Conservation (phyloP, 768 basidiomycete genomes). For the Hirschioporus abietinus region DNA sequence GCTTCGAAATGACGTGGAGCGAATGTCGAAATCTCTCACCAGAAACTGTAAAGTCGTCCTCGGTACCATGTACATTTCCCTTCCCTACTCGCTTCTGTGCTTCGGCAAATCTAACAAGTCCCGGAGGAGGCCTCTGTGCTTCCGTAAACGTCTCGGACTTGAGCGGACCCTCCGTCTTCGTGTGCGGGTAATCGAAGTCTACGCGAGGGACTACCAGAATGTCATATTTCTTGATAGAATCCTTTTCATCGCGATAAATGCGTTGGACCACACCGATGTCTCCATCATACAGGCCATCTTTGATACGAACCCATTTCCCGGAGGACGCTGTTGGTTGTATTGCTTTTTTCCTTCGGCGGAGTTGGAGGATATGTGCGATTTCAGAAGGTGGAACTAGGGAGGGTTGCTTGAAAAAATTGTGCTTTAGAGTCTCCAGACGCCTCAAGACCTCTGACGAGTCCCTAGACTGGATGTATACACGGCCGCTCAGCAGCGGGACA, state of each 20-base stretch:
- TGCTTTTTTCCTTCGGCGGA: background rate
- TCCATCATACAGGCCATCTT: background rate
- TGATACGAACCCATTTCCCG: background rate
- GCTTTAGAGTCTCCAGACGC: background rate
- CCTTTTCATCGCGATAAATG: background rate
- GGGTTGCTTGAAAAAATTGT: background rate
- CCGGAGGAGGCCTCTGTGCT: background rate
- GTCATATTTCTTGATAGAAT: background rate
- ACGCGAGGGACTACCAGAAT: background rate
- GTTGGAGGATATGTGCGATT: background rate
- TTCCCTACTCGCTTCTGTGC: background rate
- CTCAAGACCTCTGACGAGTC: background rate
- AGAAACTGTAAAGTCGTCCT: background rate
- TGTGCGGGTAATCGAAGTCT: background rate
- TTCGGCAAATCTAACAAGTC: background rate
- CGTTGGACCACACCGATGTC: background rate
- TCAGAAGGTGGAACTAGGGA: background rate
- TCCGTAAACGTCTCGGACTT: background rate
- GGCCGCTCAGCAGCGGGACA: background rate
- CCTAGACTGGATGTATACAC: background rate
- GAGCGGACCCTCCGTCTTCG: background rate
- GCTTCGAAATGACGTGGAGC: background rate
- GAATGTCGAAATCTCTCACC: background rate
- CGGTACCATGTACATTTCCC: background rate
- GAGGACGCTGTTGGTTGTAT: background rate